These are phyloP conservation scores for Daldinia eschscholtzii DNA, from an alignment of 2,329 filamentous ascomycete genomes.

Conservation along the genomic window DNA sequence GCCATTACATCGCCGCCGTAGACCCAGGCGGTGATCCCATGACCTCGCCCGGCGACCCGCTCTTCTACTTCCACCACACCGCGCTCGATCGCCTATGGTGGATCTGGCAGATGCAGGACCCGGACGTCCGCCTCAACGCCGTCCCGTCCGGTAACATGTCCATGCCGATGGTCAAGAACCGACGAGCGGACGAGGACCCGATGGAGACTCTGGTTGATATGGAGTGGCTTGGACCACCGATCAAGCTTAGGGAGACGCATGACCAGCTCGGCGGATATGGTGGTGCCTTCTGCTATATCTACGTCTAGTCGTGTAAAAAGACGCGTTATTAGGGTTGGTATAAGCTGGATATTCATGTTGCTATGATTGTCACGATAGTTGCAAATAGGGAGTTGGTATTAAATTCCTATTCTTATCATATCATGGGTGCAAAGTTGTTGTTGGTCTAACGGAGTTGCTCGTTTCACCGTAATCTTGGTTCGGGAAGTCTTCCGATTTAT, in stretches of 20 bases:
- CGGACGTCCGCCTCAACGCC: slow-evolving; percentile 52
- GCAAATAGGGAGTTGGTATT: not conserved
- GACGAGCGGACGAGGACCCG: slow-evolving; percentile 35
- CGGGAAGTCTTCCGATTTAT: not conserved
- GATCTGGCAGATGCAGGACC: slow-evolving; percentile 59
- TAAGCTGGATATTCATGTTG: not conserved
- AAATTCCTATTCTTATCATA: not conserved
- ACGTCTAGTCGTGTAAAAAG: slow-evolving; percentile 40
- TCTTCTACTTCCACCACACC: slow-evolving; percentile 58
- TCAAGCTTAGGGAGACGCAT: slow-evolving; percentile 49
- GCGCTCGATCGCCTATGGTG: slow-evolving; percentile 57
- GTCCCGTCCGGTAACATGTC: slow-evolving; percentile 48
- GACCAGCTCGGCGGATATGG: slow-evolving; percentile 49
- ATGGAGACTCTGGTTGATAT: slow-evolving; percentile 45
- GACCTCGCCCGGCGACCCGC: slow-evolving; percentile 56
- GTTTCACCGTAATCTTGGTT: not conserved
- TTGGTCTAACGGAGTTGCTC: not conserved
- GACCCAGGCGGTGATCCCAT: slow-evolving; percentile 56
- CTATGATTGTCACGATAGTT: not conserved
- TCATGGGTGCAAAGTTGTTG: not conserved
- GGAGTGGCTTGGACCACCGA: slow-evolving; percentile 50
- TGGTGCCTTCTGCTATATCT: slow-evolving; percentile 50
- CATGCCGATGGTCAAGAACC: slow-evolving; percentile 39
- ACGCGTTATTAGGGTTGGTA: not conserved
- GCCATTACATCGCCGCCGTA: slow-evolving; percentile 55